These are phyloP conservation scores for Herpomyces periplanetae DNA, from an alignment of 2,329 filamentous ascomycete species.

Conservation along the genomic window DNA sequence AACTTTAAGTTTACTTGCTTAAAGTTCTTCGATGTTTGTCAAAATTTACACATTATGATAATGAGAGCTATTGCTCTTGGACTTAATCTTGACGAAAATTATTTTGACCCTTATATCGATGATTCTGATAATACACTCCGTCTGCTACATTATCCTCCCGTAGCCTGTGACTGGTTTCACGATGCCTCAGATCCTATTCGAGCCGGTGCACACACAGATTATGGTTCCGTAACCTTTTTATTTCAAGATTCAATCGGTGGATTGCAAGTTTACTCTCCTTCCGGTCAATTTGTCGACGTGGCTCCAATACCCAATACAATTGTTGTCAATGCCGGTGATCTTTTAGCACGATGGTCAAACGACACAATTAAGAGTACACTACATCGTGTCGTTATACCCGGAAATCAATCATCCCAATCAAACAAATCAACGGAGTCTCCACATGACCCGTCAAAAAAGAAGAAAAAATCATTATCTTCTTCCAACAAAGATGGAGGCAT, in stretches of 20 bases:
- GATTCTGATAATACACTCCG: conserved; percentile 28
- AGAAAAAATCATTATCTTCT: too few relatives aligned
- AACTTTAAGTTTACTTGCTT: conserved; percentile 30
- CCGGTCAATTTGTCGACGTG: conserved; percentile 18
- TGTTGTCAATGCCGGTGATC: conserved; percentile 57
- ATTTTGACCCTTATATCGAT: conserved; percentile 37
- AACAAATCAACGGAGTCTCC: too few relatives aligned
- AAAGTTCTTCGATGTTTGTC: conserved; percentile 31
- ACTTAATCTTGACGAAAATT: conserved; percentile 24
- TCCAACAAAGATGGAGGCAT: too few relatives aligned
- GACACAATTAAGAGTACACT: conserved; percentile 63
- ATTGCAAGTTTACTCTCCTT: conserved; percentile 12
- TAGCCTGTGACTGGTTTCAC: conserved; percentile 21
- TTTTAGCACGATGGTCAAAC: conserved; percentile 60
- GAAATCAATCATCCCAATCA: too few relatives aligned
- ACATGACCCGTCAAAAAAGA: too few relatives aligned
- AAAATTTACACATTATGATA: conserved; percentile 28
- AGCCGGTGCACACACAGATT: conserved; percentile 49
- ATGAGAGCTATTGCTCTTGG: conserved; percentile 60
- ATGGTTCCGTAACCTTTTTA: conserved; percentile 24
- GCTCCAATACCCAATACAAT: conserved; percentile 17
- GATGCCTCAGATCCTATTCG: conserved; percentile 26
- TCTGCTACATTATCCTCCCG: conserved; percentile 33
- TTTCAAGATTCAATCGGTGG: conserved; percentile 26
- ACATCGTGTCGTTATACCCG: conserved; percentile 58